These are phyloP conservation scores for Camelina sativa DNA, from an alignment of 345 rosid genomes.

Conservation along the genomic window DNA sequence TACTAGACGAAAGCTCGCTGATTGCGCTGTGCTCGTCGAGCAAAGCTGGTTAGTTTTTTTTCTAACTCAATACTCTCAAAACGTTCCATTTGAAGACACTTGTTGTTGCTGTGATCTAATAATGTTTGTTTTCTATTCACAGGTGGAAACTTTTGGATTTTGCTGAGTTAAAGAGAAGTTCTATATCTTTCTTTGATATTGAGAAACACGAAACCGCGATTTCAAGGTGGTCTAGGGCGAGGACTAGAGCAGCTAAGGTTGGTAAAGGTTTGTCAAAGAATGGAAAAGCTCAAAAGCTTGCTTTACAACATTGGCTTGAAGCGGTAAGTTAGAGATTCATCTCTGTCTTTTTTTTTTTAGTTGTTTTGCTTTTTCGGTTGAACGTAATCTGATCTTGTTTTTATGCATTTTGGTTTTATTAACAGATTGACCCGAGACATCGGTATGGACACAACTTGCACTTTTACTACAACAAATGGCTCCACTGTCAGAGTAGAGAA, in stretches of 20 bases:
- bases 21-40: conserved; percentile 89
- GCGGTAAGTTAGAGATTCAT: conserved; percentile 66
- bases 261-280: conserved; percentile 96
- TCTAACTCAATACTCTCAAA: not conserved
- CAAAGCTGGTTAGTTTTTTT: conserved; percentile 73
- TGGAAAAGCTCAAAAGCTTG: conserved; percentile 80
- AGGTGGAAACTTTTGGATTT: conserved; percentile 97
- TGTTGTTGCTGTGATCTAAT: conserved; percentile 35
- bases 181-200: conserved; percentile 83
- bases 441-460: conserved; percentile 94
- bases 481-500: conserved; percentile 80
- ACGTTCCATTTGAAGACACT: not conserved
- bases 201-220: conserved; percentile 95
- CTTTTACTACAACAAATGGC: conserved; percentile 81
- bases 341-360: not conserved
- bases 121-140: not conserved
- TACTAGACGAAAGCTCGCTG: conserved; percentile 92
- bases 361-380: not conserved
- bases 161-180: conserved; percentile 85
- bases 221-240: conserved; percentile 96
- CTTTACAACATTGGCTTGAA: conserved; percentile 95
- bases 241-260: conserved; percentile 91
- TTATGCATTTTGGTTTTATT: conserved; percentile 10
- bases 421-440: conserved; percentile 95
- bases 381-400: conserved; percentile 30